phyloP scores from a whole-genome alignment of 2,329 filamentous ascomycete genomes.

The Raffaelea ambrosiae region DNA sequence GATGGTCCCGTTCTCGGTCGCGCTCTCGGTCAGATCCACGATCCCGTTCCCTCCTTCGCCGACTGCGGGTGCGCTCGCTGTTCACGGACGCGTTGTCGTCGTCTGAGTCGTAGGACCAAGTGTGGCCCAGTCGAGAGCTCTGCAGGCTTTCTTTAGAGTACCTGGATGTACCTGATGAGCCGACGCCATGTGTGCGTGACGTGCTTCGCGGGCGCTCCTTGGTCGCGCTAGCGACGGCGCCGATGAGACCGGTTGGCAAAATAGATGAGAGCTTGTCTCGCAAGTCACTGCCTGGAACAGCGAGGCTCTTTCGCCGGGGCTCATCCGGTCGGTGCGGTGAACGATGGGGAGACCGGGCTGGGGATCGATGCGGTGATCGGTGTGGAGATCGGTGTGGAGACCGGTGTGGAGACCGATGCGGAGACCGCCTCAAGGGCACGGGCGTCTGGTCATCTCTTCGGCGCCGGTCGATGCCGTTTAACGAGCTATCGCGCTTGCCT shows the following conservation, averaged over 20 bases:
- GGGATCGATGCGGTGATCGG: conserved; percentile 3
- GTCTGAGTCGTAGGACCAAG: conserved; percentile 32
- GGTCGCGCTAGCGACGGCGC: conserved; percentile 14
- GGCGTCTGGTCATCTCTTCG: conserved; percentile 7
- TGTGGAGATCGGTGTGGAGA: conserved; percentile 5
- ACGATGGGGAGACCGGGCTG: conserved; percentile 4
- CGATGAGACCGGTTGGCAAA: conserved; percentile 24
- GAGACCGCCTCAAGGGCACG: background rate
- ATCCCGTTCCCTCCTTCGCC: conserved; percentile 12
- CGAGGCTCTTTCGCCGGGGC: conserved; percentile 16
- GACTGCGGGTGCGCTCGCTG: conserved; percentile 18
- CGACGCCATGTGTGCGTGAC: conserved; percentile 9
- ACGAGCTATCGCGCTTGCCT: conserved; percentile 10
- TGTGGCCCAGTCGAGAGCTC: conserved; percentile 30
- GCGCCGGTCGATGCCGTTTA: conserved; percentile 8
- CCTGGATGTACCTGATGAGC: conserved; percentile 13
- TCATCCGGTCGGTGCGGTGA: conserved; percentile 22
- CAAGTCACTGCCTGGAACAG: conserved; percentile 17
- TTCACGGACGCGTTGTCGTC: background rate
- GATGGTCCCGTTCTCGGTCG: conserved; percentile 10
- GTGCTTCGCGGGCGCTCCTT: conserved; percentile 20
- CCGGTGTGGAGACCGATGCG: background rate
- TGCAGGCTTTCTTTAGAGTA: conserved; percentile 31
- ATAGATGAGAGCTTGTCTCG: conserved; percentile 36
- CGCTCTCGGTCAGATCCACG: conserved; percentile 16